Base-by-base conservation (phyloP, 495 filamentous ascomycete genomes). In the Cryomyces antarcticus region DNA sequence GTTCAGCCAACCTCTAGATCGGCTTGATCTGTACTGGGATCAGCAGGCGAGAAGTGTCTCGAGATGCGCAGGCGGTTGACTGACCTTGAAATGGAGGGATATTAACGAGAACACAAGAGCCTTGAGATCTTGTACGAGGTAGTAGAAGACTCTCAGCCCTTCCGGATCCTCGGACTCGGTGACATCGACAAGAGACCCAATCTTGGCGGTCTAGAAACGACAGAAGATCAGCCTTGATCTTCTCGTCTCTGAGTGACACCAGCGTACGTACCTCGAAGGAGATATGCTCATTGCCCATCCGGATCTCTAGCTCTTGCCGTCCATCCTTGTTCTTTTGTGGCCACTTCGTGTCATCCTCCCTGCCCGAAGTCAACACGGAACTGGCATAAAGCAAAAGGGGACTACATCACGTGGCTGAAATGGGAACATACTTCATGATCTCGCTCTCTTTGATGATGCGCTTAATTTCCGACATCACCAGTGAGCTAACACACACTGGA, bases 281-380 rank as follows among this genome's bases (percentile, higher is more conserved):
- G 50, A 96, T 96, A 56, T 99, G 92, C 38, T 99, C 92, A 52
- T 78, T 89, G 9, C 89, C 92, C 30, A 99, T 52, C 13, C 86
- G 71, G 42, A 99, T 96, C 58, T 99, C 92, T 41, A 99, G 69
- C 62, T 99, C 92, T 54, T 96, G 92, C 41, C 88, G 75, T 36
- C 92, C 92, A 56, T 99, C 92, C 65, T 95, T 96, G 64, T 96
- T 96, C 71, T 96, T 99, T 60, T 87, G 83, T 1, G 92, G 92
- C 92, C 92, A 99, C 61, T 93, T 94, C n/a, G 75, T 78, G 54
- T 99, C 92, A 56, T 96, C 89, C 73, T 99, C 92, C 70, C 85
- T 93, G 52, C 47, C 5, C 29, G 12, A 13, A 10, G 34, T 37
- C n/a, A 37, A 24, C 17, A 24, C 6, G 31, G 39, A 9, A 31